phyloP scores from a whole-genome alignment of 2,329 filamentous ascomycete species.

The Sclerotinia subarctica region DNA sequence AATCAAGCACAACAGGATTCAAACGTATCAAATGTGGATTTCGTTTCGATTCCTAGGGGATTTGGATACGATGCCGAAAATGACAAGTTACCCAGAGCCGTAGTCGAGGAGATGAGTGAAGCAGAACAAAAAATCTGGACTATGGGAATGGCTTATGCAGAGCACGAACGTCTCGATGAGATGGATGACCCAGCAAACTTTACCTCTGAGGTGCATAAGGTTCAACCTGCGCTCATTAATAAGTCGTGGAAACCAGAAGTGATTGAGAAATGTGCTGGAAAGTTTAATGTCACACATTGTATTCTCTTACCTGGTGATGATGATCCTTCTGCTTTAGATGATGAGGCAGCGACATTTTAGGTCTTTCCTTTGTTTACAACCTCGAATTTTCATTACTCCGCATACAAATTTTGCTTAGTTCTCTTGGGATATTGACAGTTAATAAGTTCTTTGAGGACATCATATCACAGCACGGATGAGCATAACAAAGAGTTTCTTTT shows the following conservation, averaged over 20 bases:
- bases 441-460: too few species aligned
- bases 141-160: neutral
- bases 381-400: neutral
- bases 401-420: too few species aligned
- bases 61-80: neutral
- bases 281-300: neutral
- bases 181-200: neutral
- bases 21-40: neutral
- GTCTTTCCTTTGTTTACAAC: neutral
- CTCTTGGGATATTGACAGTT: neutral
- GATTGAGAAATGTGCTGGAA: neutral
- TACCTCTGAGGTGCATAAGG: neutral
- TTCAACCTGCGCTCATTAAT: neutral
- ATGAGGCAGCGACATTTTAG: neutral
- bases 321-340: neutral
- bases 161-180: neutral
- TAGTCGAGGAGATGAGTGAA: neutral
- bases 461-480: too few species aligned
- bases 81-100: neutral
- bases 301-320: neutral
- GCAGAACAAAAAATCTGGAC: neutral
- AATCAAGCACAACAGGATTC: neutral
- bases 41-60: neutral
- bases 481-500: too few species aligned
- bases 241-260: neutral